A percentile compares a stretch with the other conserved stretches of the same genome.
These are phyloP conservation scores for Globisporangium paddicum DNA, from an alignment of 352 stramenopile genomes.

Conservation along the genomic window DNA sequence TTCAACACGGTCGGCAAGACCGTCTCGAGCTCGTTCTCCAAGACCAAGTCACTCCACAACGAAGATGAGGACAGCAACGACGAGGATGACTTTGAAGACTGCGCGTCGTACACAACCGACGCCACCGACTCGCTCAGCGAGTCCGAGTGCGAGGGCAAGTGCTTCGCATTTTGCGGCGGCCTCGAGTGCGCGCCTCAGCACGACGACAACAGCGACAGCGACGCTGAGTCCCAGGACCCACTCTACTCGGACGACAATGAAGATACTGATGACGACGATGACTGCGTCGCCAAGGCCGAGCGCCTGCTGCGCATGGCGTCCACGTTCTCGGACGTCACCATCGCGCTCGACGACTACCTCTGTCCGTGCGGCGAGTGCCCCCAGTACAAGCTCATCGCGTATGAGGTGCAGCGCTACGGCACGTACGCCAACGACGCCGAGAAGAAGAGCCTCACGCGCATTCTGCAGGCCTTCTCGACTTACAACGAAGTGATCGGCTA, in stretches of 20 bases:
- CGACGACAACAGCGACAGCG: neutral
- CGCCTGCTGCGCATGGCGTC: constrained; percentile 15
- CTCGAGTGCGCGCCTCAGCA: neutral
- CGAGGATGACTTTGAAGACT: constrained; percentile 27
- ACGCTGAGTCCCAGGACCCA: constrained; percentile 2
- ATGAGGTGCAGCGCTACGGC: constrained; percentile 30
- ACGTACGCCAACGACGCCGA: constrained; percentile 27
- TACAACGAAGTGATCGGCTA: constrained; percentile 40
- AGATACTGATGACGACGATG: constrained; percentile 20
- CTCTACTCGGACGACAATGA: constrained; percentile 15
- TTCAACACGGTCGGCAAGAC: constrained; percentile 3
- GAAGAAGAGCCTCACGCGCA: constrained; percentile 32
- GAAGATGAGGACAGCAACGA: constrained; percentile 7
- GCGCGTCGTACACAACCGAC: constrained; percentile 41
- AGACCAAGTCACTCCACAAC: constrained; percentile 5
- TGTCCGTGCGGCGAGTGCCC: constrained; percentile 61
- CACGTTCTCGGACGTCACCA: constrained; percentile 23
- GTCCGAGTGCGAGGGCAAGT: constrained; percentile 16
- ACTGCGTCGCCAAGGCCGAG: constrained; percentile 32
- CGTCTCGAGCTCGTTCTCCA: neutral
- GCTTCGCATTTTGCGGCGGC: constrained; percentile 5
- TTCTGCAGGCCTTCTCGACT: constrained; percentile 66
- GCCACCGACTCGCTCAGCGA: constrained; percentile 44
- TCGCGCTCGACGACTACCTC: constrained; percentile 49
- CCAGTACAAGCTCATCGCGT: constrained; percentile 42